Conservation (phyloP, 306 rosid species). For the Gastrolobium villosum region DNA sequence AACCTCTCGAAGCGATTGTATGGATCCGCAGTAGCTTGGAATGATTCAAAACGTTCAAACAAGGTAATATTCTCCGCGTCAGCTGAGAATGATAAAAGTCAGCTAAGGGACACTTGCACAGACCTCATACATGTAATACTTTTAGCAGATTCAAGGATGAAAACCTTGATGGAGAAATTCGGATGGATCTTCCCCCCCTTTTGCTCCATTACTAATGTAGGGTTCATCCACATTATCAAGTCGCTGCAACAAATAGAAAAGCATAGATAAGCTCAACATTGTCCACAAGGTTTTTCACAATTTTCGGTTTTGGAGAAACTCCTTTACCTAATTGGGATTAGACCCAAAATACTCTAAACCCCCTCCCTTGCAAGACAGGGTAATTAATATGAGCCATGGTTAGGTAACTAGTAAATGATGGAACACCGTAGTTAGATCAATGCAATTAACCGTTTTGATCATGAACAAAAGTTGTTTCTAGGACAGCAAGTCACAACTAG, state of each 20-base stretch:
- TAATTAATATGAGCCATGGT: slow-evolving; percentile 8
- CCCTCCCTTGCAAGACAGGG: not conserved
- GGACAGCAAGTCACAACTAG: not conserved
- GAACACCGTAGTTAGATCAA: not conserved
- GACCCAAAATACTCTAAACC: not conserved
- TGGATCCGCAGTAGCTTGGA: slow-evolving; percentile 54
- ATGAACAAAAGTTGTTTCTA: slow-evolving; percentile 5
- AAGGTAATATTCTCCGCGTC: slow-evolving; percentile 76
- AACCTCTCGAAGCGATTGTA: slow-evolving; percentile 78
- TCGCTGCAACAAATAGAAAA: slow-evolving; percentile 61
- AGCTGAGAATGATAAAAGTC: slow-evolving; percentile 58
- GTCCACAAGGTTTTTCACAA: slow-evolving; percentile 10
- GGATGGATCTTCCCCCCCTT: slow-evolving; percentile 60
- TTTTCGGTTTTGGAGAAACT: not conserved
- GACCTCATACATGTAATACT: slow-evolving; percentile 10
- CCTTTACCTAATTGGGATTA: not conserved
- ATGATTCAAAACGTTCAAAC: slow-evolving; percentile 60
- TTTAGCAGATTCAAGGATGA: slow-evolving; percentile 34
- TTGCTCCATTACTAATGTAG: slow-evolving; percentile 44
- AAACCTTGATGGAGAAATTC: slow-evolving; percentile 77
- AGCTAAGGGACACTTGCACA: slow-evolving; percentile 29
- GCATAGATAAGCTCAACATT: slow-evolving; percentile 23
- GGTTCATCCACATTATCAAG: slow-evolving; percentile 79
- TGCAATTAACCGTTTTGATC: not conserved
- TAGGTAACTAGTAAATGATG: slow-evolving; percentile 10